These are phyloP conservation scores for Clitopilus passeckerianus DNA, from an alignment of 768 basidiomycete species.

Conservation along the genomic window DNA sequence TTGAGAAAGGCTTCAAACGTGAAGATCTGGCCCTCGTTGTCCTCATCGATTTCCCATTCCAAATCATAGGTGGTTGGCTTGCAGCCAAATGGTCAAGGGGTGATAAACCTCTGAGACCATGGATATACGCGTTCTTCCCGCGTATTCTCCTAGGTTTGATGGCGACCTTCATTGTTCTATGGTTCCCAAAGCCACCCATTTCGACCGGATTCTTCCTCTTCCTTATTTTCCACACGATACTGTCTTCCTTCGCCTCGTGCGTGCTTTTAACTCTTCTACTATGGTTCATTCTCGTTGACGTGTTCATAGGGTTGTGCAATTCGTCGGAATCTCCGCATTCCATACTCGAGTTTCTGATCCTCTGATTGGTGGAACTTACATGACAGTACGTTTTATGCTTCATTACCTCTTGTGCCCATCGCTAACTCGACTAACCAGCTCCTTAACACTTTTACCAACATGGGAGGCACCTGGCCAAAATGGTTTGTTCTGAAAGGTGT, in stretches of 20 bases:
- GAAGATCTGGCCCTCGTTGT: conserved; percentile 96
- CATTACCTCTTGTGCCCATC: background rate
- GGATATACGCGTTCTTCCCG: conserved; percentile 91
- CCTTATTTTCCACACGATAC: conserved; percentile 75
- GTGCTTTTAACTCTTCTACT: conserved; percentile 30
- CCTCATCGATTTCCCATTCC: conserved; percentile 96
- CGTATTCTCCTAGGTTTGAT: conserved; percentile 70
- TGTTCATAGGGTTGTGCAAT: conserved; percentile 82
- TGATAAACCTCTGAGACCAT: conserved; percentile 73
- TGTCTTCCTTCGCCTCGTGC: conserved; percentile 76
- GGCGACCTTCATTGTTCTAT: conserved; percentile 73
- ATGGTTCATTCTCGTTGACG: background rate
- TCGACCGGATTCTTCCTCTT: conserved; percentile 74
- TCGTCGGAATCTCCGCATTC: conserved; percentile 98
- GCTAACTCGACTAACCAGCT: conserved; percentile 41
- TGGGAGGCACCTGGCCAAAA: conserved; percentile 98
- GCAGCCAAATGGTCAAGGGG: conserved; percentile 90
- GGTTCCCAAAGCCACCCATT: conserved; percentile 78
- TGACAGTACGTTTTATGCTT: conserved; percentile 67
- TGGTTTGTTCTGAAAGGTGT: conserved; percentile 97
- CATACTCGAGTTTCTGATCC: conserved; percentile 96
- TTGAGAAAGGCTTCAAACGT: conserved; percentile 93
- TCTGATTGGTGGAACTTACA: conserved; percentile 96
- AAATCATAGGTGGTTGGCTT: conserved; percentile 91
- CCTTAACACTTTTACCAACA: conserved; percentile 91